These are phyloP conservation scores for Lipomyces mesembrius DNA, from an alignment of 805 yeast species.

Conservation along the genomic window DNA sequence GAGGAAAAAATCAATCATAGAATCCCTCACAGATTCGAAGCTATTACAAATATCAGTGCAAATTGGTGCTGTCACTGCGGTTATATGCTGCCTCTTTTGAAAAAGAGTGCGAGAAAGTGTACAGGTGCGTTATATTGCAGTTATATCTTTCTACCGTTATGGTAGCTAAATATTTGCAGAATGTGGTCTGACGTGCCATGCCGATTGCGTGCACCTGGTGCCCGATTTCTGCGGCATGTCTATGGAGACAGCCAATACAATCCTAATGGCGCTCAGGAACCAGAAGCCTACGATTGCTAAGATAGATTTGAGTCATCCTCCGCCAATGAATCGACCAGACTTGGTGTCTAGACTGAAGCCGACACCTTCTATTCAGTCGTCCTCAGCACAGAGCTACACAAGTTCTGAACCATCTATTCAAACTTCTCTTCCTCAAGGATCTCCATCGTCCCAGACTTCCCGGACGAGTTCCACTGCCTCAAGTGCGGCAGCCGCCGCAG, in stretches of 20 bases:
- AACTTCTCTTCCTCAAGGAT: neutral
- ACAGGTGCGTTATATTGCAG: slow-evolving; percentile 42
- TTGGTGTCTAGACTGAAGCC: slow-evolving; percentile 5
- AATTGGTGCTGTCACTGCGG: slow-evolving; percentile 99
- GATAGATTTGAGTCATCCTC: slow-evolving; percentile 6
- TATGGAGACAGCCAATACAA: slow-evolving; percentile 93
- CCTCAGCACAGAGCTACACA: neutral
- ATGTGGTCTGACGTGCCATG: slow-evolving; percentile 94
- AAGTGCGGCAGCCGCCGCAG: slow-evolving; percentile 16
- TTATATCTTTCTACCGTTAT: neutral
- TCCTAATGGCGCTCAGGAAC: slow-evolving; percentile 63
- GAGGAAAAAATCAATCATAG: slow-evolving; percentile 91
- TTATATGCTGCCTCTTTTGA: slow-evolving; percentile 91
- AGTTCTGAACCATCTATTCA: slow-evolving; percentile 3
- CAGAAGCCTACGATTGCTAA: slow-evolving; percentile 25
- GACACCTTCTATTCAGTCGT: neutral
- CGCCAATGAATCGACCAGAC: slow-evolving; percentile 4
- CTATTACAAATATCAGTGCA: slow-evolving; percentile 90
- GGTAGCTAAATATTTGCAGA: slow-evolving; percentile 49
- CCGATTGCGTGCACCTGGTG: slow-evolving; percentile 88
- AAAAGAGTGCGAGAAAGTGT: slow-evolving; percentile 75
- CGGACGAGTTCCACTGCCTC: slow-evolving; percentile 4
- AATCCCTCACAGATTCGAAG: slow-evolving; percentile 95
- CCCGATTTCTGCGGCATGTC: slow-evolving; percentile 99
- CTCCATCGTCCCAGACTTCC: neutral